Evolutionary conservation across 1,284 basidiomycete genomes (phyloP).

Genomic region (Dichomitus squalens): DNA sequence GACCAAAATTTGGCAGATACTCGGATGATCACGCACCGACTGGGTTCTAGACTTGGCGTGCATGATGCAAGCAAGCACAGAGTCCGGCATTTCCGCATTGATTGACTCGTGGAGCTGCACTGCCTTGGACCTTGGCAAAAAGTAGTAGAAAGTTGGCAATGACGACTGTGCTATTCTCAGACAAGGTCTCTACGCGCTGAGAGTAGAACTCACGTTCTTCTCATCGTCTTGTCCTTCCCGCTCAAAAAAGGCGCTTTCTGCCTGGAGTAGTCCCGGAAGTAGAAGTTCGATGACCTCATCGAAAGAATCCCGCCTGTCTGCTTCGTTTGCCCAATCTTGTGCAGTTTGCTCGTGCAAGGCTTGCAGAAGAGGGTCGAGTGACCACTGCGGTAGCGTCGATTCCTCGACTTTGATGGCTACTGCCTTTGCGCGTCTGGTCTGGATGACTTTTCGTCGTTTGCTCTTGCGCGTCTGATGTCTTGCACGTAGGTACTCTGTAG

Average conservation of each 20-base stretch:
- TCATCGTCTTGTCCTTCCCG: constrained; percentile 18
- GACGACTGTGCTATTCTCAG: not conserved
- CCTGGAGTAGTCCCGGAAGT: constrained; percentile 25
- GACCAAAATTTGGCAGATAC: not conserved
- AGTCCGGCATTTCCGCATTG: not conserved
- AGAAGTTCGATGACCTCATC: constrained; percentile 26
- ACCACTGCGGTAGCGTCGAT: not conserved
- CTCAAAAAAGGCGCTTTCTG: constrained; percentile 20
- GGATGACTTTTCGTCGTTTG: constrained; percentile 10
- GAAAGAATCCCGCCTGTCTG: constrained; percentile 23
- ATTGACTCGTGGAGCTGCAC: not conserved
- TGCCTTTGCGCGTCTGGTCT: not conserved
- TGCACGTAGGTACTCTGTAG: not conserved
- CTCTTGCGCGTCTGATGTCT: not conserved
- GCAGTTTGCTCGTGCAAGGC: constrained; percentile 4
- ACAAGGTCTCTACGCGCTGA: not conserved
- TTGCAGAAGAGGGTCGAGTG: constrained; percentile 10
- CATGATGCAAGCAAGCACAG: not conserved
- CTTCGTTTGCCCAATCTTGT: constrained; percentile 13
- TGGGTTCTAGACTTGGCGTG: constrained; percentile 14
- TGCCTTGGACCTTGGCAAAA: constrained; percentile 10
- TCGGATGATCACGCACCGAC: constrained; percentile 2
- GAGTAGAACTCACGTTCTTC: constrained; percentile 8
- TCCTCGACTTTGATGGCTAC: not conserved
- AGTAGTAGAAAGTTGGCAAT: not conserved